Evolutionary conservation across 192 early-diverging fungal species (phyloP).

Genomic region (Phycomyces blakesleeanus): DNA sequence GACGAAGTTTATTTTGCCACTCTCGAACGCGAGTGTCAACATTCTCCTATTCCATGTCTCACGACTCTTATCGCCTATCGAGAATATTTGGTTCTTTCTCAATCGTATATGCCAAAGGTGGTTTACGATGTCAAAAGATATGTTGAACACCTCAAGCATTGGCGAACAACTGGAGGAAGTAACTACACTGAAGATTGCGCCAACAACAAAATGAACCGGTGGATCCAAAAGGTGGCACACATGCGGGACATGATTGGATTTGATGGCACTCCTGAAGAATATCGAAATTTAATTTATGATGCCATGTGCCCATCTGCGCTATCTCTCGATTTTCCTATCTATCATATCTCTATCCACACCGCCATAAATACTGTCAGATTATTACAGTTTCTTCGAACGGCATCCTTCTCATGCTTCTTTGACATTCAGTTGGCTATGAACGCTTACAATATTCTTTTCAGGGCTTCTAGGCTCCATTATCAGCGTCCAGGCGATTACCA

Average conservation of each 20-base stretch:
- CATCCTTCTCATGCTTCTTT: too few species aligned
- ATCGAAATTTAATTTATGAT: neutral
- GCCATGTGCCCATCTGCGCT: neutral
- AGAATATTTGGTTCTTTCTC: constrained; percentile 7
- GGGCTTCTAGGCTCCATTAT: too few species aligned
- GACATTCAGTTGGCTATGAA: too few species aligned
- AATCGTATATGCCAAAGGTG: constrained; percentile 11
- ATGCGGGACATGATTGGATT: constrained; percentile 1
- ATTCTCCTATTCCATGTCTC: constrained; percentile 1
- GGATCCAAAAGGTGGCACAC: neutral
- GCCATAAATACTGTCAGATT: constrained; percentile 12
- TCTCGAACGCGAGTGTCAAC: constrained; percentile 11
- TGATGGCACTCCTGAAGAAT: constrained; percentile 12
- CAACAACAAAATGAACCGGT: neutral
- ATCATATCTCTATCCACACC: neutral
- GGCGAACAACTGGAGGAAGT: neutral
- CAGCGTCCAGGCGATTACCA: too few species aligned
- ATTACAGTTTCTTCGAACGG: neutral
- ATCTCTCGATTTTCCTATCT: neutral
- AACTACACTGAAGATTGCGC: neutral
- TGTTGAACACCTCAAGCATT: neutral
- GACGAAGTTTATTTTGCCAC: neutral
- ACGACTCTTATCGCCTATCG: constrained; percentile 9
- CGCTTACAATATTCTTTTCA: too few species aligned
- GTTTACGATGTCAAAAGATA: neutral